Percentiles rank a stretch among this genome's conserved stretches.
Conservation (phyloP, 2,329 filamentous ascomycete genomes). For the Arthrocladium fulminans region DNA sequence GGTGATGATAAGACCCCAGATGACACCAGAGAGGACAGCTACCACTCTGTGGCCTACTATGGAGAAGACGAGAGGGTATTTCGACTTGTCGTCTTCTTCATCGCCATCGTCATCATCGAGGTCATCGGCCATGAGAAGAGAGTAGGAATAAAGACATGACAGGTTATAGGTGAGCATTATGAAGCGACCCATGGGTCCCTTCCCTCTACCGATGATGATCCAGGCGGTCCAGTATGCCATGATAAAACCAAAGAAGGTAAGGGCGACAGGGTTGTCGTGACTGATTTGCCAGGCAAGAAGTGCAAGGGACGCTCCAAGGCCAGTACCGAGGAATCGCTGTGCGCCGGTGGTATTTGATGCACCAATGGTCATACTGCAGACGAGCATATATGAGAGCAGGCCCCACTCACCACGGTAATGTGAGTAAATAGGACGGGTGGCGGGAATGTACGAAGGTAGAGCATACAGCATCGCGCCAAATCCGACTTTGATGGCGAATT, state of each 20-base stretch:
- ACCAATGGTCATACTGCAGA: constrained; percentile 94
- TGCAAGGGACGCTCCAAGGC: constrained; percentile 68
- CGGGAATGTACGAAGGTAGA: constrained; percentile 73
- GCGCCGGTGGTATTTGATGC: constrained; percentile 88
- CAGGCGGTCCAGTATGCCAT: constrained; percentile 80
- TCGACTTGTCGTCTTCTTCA: constrained; percentile 71
- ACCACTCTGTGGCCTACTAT: constrained; percentile 83
- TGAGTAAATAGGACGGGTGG: constrained; percentile 69
- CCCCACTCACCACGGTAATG: constrained; percentile 97
- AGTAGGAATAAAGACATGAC: constrained; percentile 88
- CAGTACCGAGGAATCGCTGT: constrained; percentile 76
- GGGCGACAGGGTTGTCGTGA: constrained; percentile 60
- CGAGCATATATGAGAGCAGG: constrained; percentile 91
- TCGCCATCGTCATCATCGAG: constrained; percentile 69
- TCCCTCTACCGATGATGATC: constrained; percentile 73
- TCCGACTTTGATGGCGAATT: constrained; percentile 87
- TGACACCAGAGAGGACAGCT: constrained; percentile 73
- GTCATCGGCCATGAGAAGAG: constrained; percentile 67
- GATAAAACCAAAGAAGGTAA: constrained; percentile 74
- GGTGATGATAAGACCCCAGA: constrained; percentile 89
- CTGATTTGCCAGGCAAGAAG: constrained; percentile 70
- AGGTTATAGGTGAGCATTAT: constrained; percentile 95
- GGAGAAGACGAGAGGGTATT: constrained; percentile 70
- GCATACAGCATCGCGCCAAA: constrained; percentile 83
- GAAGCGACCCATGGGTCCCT: constrained; percentile 85